Evolutionary conservation across 108 stramenopile species (phyloP).

Genomic region (Nannochloropsis granulata): DNA sequence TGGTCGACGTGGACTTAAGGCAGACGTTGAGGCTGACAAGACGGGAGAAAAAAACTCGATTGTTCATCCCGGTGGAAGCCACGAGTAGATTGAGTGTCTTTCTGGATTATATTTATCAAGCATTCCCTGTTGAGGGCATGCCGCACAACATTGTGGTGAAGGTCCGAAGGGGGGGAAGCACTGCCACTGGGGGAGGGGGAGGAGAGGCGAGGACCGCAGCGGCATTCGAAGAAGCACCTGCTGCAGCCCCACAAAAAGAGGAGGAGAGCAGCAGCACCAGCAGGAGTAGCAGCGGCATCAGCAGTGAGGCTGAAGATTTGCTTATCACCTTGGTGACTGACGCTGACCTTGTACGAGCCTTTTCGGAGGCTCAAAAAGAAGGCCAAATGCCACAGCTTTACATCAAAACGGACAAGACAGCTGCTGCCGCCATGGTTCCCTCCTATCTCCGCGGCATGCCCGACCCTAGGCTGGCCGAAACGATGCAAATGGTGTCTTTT

Average conservation of each 20-base stretch:
- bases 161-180: neutral
- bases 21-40: neutral
- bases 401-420: neutral
- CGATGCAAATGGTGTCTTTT: conserved; percentile 33
- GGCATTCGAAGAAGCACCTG: no score
- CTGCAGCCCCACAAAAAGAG: no score
- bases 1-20: neutral
- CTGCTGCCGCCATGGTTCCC: neutral
- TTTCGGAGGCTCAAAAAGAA: neutral
- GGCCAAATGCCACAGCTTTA: neutral
- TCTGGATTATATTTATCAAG: neutral
- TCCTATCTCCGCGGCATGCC: neutral
- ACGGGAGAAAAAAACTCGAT: neutral
- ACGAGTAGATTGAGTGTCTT: neutral
- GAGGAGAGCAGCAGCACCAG: no score
- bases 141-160: neutral
- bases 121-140: neutral
- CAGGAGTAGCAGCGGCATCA: neutral
- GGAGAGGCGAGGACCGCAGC: neutral
- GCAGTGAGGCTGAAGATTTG: neutral
- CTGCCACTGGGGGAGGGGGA: neutral
- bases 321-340: neutral
- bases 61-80: neutral
- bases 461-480: neutral
- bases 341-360: neutral